Evolutionary conservation across 78 protist genomes (phyloP).

Genomic region (Cavenderia fasciculata): DNA sequence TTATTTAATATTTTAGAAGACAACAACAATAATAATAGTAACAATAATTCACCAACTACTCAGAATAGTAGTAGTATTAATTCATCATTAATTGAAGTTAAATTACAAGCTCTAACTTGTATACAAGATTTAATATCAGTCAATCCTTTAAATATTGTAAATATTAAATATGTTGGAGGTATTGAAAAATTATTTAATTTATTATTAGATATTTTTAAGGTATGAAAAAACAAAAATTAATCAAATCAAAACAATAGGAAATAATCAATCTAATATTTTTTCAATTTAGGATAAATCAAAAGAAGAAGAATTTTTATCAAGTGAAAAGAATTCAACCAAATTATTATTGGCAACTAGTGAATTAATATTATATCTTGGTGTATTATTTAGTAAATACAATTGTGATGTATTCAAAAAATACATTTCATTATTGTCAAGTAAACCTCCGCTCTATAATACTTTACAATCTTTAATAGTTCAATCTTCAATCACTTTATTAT

Average conservation of each 20-base stretch:
- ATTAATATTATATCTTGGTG: slow-evolving; percentile 59
- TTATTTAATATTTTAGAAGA: slow-evolving; percentile 35
- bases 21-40: too few relatives aligned
- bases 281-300: background rate
- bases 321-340: slow-evolving; percentile 56
- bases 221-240: background rate
- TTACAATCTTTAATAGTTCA: slow-evolving; percentile 37
- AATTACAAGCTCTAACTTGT: slow-evolving; percentile 44
- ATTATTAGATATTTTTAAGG: slow-evolving; percentile 35
- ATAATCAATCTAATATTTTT: too few relatives aligned
- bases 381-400: slow-evolving; percentile 47
- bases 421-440: background rate
- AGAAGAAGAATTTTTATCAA: background rate
- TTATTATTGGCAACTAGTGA: slow-evolving; percentile 71
- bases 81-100: slow-evolving; percentile 36
- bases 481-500: slow-evolving; percentile 43
- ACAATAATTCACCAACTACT: too few relatives aligned
- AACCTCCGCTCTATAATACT: slow-evolving; percentile 30
- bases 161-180: slow-evolving; percentile 40
- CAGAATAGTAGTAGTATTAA: too few relatives aligned
- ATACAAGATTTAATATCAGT: slow-evolving; percentile 70
- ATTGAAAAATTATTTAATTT: slow-evolving; percentile 59
- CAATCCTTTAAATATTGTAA: slow-evolving; percentile 61
- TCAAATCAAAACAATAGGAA: background rate
- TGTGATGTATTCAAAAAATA: slow-evolving; percentile 40